Base-by-base conservation (phyloP, 2,329 filamentous ascomycete genomes). In the Drechslerella dactyloides region DNA sequence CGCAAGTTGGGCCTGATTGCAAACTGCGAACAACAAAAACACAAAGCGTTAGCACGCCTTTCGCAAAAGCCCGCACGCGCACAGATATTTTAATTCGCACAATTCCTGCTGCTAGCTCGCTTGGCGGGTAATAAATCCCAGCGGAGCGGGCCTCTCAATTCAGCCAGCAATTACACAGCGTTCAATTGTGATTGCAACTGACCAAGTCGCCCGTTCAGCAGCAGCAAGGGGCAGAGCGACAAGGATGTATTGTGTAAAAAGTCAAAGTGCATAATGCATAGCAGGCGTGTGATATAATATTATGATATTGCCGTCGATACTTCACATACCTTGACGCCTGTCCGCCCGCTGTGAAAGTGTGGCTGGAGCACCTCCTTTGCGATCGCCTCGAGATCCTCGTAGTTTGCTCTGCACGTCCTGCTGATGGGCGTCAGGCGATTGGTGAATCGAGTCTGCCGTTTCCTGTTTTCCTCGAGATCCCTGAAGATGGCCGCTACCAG, bases 1-100 rank as follows among this genome's bases (percentile, higher is more conserved):
- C 68, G 60, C 23, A 72, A 51, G 60, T 86, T 89, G n/a, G 89
- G 86, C 50, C 90, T 86, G 75, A 96, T 93, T n/a, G 90, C 90
- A 80, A 91, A 94, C 90, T 93, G 60, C 10, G 52, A 50, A 61
- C 57, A 63, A 46, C n/a, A n/a, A n/a, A n/a, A n/a, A 62, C 27
- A 33, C 27, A 33, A 33, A 33, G 3, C 27, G 27, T 33, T 33
- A 33, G 27, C 27, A 4, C 27, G 27, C 3, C 27, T 3, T 33
- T n/a, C n/a, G n/a, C n/a, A n/a, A n/a, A n/a, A n/a, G n/a, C n/a
- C n/a, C n/a, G n/a, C n/a, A n/a, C n/a, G n/a, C n/a, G n/a, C n/a
- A n/a, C n/a, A n/a, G n/a, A n/a, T n/a, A n/a, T n/a, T n/a, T n/a
- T n/a, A n/a, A n/a, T n/a, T n/a, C n/a, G n/a, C n/a, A n/a, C n/a